These are phyloP conservation scores for Suhomyces taliae DNA, from an alignment of 1,139 yeast genomes.

Conservation along the genomic window DNA sequence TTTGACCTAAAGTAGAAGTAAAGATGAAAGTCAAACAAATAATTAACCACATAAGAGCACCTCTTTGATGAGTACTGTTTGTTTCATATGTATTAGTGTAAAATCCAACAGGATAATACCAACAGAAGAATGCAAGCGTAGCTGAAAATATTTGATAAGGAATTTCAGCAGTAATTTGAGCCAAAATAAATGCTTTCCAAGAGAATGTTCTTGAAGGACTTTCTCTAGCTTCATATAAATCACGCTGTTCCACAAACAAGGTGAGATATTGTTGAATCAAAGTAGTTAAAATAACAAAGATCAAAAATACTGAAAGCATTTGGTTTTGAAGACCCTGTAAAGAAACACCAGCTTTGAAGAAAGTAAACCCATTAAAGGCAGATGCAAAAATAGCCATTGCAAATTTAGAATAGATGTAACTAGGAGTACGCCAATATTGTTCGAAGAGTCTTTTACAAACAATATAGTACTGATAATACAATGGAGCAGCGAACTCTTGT, in stretches of 20 bases:
- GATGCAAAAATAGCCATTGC: constrained; percentile 17
- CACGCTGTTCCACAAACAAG: constrained; percentile 33
- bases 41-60: constrained; percentile 47
- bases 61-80: constrained; percentile 28
- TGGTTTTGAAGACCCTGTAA: constrained; percentile 21
- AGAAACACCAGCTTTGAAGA: constrained; percentile 18
- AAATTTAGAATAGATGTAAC: constrained; percentile 19
- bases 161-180: constrained; percentile 70
- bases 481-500: constrained; percentile 16
- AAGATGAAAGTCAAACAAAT: constrained; percentile 32
- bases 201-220: constrained; percentile 20
- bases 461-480: constrained; percentile 14
- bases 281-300: constrained; percentile 6
- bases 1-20: constrained; percentile 19
- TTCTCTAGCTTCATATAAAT: constrained; percentile 28
- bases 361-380: constrained; percentile 20
- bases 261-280: constrained; percentile 46
- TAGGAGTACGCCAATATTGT: constrained; percentile 21
- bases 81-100: constrained; percentile 51
- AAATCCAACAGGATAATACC: constrained; percentile 82
- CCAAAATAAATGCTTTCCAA: constrained; percentile 32
- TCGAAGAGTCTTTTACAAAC: constrained; percentile 18
- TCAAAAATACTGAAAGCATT: constrained; percentile 20
- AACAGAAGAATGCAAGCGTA: constrained; percentile 65
- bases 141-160: constrained; percentile 74